Conservation (phyloP, 1,284 basidiomycete genomes). For the Flammula alnicola region DNA sequence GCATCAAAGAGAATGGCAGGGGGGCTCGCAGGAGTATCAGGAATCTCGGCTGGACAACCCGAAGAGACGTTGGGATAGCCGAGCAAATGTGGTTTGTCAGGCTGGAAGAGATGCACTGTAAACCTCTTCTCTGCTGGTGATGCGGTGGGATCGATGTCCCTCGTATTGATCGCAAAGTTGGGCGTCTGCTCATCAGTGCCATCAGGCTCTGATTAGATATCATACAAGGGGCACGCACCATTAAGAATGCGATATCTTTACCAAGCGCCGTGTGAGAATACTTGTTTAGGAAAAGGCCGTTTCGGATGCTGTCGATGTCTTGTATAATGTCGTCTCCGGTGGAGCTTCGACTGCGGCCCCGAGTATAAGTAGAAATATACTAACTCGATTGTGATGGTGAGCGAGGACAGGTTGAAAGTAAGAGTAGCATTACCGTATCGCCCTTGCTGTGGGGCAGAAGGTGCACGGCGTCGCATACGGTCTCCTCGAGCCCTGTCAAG, state of each 20-base stretch:
- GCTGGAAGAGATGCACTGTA: conserved; percentile 9
- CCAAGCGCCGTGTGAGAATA: conserved; percentile 14
- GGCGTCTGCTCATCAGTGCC: conserved; percentile 7
- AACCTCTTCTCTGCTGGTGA: conserved; percentile 5
- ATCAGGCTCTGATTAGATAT: conserved; percentile 4
- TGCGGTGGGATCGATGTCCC: conserved; percentile 1
- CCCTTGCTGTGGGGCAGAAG: conserved; percentile 22
- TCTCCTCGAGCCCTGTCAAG: conserved; percentile 3
- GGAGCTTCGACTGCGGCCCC: conserved; percentile 12
- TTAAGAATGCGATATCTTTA: conserved; percentile 22
- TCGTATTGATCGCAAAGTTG: conserved; percentile 6
- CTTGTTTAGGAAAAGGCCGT: conserved; percentile 21
- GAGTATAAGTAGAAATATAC: conserved; percentile 23
- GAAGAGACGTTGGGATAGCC: too few species aligned
- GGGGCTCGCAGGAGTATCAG: conserved; percentile 5
- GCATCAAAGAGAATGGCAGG: conserved; percentile 12
- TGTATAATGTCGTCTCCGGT: conserved; percentile 12
- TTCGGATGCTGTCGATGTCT: conserved; percentile 19
- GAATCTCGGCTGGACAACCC: not conserved
- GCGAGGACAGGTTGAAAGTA: conserved; percentile 3
- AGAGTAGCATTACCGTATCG: conserved; percentile 16
- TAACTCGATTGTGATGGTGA: conserved; percentile 12
- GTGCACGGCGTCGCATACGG: conserved; percentile 17
- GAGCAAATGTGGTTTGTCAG: not conserved
- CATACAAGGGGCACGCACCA: conserved; percentile 13